phyloP scores from a whole-genome alignment of 2,329 filamentous ascomycete genomes.

The Fusarium poae region DNA sequence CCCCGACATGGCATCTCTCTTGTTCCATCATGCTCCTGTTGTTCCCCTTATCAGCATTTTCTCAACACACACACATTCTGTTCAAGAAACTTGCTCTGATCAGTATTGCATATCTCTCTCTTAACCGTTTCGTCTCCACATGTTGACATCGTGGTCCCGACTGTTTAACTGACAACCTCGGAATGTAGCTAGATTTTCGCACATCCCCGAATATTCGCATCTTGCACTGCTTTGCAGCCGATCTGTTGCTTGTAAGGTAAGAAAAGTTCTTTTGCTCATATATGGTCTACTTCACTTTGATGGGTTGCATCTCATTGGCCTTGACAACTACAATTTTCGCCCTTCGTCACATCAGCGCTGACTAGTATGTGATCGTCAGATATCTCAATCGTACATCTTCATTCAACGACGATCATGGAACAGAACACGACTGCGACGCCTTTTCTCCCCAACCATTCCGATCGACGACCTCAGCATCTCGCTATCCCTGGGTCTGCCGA shows the following conservation, averaged over 20 bases:
- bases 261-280: conserved; percentile 12
- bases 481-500: conserved; percentile 51
- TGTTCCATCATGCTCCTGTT: neutral
- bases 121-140: neutral
- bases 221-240: conserved; percentile 49
- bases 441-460: conserved; percentile 51
- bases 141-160: neutral
- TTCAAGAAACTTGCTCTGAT: neutral
- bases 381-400: conserved; percentile 54
- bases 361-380: conserved; percentile 19
- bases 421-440: conserved; percentile 50
- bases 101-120: neutral
- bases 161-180: conserved; percentile 6
- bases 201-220: conserved; percentile 50
- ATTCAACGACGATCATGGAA: conserved; percentile 54
- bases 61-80: no score
- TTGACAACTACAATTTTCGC: neutral
- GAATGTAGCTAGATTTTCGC: conserved; percentile 48
- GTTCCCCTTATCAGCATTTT: no score
- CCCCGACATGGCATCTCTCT: neutral
- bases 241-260: conserved; percentile 54
- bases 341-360: neutral
- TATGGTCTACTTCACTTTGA: neutral
- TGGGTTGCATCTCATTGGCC: neutral
- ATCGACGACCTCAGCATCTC: conserved; percentile 51